Evolutionary conservation across 441 rosid genomes (phyloP).

Genomic region (Bruguiera hainesii): DNA sequence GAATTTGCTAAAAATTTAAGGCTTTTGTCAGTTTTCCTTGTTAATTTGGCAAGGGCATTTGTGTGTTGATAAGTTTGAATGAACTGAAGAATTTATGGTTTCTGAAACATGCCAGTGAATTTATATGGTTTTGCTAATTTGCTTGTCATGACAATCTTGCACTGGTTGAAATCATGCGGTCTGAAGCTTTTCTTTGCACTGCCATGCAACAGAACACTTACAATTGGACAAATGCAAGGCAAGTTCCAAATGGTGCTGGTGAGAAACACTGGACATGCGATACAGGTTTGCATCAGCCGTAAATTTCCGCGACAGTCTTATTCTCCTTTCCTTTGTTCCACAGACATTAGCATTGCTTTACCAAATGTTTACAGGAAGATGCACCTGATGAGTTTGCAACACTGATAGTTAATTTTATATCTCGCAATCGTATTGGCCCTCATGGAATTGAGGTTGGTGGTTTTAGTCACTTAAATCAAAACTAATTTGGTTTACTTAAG

Average conservation of each 20-base stretch:
- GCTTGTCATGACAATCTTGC: no score
- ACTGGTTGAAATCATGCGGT: neutral
- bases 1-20: no score
- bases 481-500: no score
- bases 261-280: constrained; percentile 96
- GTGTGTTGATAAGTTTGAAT: no score
- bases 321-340: neutral
- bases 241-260: constrained; percentile 97
- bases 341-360: neutral
- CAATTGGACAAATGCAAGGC: constrained; percentile 99
- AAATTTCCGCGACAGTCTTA: neutral
- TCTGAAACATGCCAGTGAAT: no score
- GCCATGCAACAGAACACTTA: constrained; percentile 59
- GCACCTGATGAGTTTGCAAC: constrained; percentile 85
- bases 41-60: no score
- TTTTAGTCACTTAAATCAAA: no score
- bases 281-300: constrained; percentile 54
- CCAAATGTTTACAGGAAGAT: constrained; percentile 61
- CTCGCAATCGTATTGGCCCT: constrained; percentile 83
- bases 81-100: no score
- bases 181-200: constrained; percentile 1
- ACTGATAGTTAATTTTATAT: constrained; percentile 57
- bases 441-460: constrained; percentile 74
- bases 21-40: no score
- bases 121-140: no score